Percentiles rank a stretch among this genome's conserved stretches.
Evolutionary conservation across 768 basidiomycete species (phyloP).

Genomic region (Calocybe indica): DNA sequence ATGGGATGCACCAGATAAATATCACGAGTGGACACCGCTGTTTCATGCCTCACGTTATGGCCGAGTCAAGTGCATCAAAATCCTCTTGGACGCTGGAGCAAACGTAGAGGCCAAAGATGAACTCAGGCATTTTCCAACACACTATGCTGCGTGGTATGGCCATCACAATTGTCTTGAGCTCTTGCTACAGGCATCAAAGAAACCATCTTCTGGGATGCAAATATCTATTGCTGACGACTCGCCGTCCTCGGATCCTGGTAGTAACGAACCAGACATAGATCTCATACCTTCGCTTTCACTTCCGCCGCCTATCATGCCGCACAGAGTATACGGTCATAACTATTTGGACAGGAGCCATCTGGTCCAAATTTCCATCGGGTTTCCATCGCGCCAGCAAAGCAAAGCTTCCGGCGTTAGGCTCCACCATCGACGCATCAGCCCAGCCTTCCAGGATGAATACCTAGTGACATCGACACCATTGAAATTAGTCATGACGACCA

Average conservation of each 20-base stretch:
- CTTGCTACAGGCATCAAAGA: conserved; percentile 43
- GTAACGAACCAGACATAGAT: conserved; percentile 70
- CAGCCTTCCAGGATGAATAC: conserved; percentile 60
- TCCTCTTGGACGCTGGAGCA: conserved; percentile 78
- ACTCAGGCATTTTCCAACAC: conserved; percentile 74
- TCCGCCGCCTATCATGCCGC: conserved; percentile 97
- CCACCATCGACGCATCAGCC: conserved; percentile 68
- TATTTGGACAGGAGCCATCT: conserved; percentile 84
- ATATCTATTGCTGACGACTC: conserved; percentile 9
- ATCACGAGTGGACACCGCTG: conserved; percentile 96
- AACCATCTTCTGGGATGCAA: conserved; percentile 18
- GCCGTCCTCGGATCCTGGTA: too few species aligned
- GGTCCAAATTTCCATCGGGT: conserved; percentile 82
- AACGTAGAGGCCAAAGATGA: conserved; percentile 79
- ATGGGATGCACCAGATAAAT: conserved; percentile 90
- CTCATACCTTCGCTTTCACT: conserved; percentile 91
- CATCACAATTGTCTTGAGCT: conserved; percentile 63
- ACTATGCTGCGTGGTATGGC: conserved; percentile 97
- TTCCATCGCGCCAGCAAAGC: conserved; percentile 36
- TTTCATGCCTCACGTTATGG: conserved; percentile 93
- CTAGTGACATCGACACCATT: conserved; percentile 75
- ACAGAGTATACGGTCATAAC: conserved; percentile 95
- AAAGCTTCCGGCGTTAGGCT: conserved; percentile 51
- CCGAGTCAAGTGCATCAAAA: conserved; percentile 60
- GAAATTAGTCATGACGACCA: conserved; percentile 93